Evolutionary conservation across 2,329 filamentous ascomycete species (phyloP), one percentile per base, ranked within the genome.

Genomic region (Boeremia exigua): DNA sequence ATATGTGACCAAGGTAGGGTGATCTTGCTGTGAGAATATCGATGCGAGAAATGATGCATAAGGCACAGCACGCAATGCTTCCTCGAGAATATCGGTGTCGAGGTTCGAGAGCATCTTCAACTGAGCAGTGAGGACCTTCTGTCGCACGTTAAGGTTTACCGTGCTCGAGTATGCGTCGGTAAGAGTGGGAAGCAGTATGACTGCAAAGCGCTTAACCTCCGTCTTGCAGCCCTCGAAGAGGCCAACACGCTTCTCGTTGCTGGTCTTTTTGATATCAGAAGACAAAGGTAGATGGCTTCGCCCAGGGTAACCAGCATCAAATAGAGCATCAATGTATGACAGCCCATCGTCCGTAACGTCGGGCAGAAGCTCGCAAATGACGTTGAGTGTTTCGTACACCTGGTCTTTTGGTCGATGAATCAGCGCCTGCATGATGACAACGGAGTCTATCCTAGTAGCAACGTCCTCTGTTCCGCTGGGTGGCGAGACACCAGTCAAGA

Each of bases 131-230:
- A 99, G 82, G 2, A 99, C 95, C 77, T 96, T 97, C 72, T 98
- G 92, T 19, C 96, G 89, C 36, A 99, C 95, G 53, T 87, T 92
- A 14, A 98, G 79, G 70, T 99, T 99, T 61, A 99, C 94, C 0
- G 95, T 99, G 75, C 95, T 98, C 10, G 95, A 97, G 71, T 96
- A 99, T 0, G 93, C 94, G 74, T 99, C 93, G 28, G 95, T 98
- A 59, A 99, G 80, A 2, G 95, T 99, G 0, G 95, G 95, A 61
- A 99, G 89, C 10, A 99, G 82, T 56, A 99, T 95, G 62, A 96
- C 85, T 1, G 93, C 91, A 73, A 99, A 99, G 34, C 94, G 89
- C 73, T 91, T 91, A 49, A 98, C 88, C 78, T 98, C 88, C 6
- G 87, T 78, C 68, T 92, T 92, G 81, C 93, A 97, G n/a, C 84